Conservation (phyloP, 2,329 filamentous ascomycete species). For the Penicillium sp. region DNA sequence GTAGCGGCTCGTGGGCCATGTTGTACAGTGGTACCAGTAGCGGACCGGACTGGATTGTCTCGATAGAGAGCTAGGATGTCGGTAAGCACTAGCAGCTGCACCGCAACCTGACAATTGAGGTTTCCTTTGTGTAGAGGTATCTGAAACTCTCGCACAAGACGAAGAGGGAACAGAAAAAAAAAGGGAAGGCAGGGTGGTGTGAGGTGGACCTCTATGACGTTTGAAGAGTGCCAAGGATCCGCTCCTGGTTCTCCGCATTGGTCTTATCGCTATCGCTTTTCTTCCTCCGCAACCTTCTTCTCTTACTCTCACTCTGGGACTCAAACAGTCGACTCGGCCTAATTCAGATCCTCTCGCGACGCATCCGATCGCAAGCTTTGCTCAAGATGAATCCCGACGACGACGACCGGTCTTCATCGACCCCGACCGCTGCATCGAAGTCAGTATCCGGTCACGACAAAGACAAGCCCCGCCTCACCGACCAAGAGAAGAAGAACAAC, state of each 20-base stretch:
- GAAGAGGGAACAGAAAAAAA: not conserved
- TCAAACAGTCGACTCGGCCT: not conserved
- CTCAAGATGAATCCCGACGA: slow-evolving; percentile 28
- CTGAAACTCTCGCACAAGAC: not conserved
- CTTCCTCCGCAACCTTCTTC: slow-evolving; percentile 10
- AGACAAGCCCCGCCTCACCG: slow-evolving; percentile 64
- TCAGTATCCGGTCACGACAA: slow-evolving; percentile 31
- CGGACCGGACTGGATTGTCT: not conserved
- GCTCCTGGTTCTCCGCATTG: slow-evolving; percentile 21
- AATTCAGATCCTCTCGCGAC: not conserved
- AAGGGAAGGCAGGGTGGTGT: slow-evolving; percentile 8
- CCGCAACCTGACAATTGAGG: not conserved
- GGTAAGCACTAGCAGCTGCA: not conserved
- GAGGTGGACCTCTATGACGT: slow-evolving; percentile 27
- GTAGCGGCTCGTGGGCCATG: slow-evolving; percentile 53
- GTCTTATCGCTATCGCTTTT: slow-evolving; percentile 23
- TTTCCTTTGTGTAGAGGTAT: not conserved
- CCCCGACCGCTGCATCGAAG: slow-evolving; percentile 30
- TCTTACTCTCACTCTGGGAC: not conserved
- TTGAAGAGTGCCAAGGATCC: slow-evolving; percentile 21
- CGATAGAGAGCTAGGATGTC: not conserved
- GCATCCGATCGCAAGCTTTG: not conserved
- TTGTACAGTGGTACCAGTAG: slow-evolving; percentile 13
- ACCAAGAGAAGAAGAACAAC: slow-evolving; percentile 70
- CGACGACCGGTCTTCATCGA: slow-evolving; percentile 35